Base-by-base conservation (phyloP, 495 filamentous ascomycete genomes). In the Xylaria nigripes region DNA sequence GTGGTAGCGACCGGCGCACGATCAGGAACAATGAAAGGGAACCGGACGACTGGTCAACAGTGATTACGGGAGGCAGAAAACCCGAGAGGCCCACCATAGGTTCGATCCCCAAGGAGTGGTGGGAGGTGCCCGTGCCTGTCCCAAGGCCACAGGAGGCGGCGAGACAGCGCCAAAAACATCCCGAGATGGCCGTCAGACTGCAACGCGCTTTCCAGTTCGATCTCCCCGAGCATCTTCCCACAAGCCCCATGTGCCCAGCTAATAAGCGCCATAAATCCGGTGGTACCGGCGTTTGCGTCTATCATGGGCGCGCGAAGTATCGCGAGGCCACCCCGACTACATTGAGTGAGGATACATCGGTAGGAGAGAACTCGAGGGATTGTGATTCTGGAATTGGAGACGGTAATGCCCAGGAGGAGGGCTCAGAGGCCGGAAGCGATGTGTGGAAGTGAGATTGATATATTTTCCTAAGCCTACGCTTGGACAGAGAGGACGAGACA, bases 141-240 rank as follows among this genome's bases (percentile, higher is more conserved):
- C 52, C 52, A 21, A 24, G 21, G 22, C 9, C 43, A 16, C 12
- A 45, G 6, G 21, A n/a, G 19, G 51, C 3, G 10, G 36, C 36
- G 2, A 12, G 18, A 18, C 36, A 40, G 36, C 36, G 36, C n/a
- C 36, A 40, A 54, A 61, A 36, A 46, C 48, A 19, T 36, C 7
- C 21, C 22, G 43, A 3, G 2, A 45, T 45, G 43, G 43, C 43
- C 12, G 23, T 21, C 10, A 15, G 25, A 2, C 6, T 48, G 4
- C 24, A 44, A 22, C 36, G 54, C 23, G 10, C 27, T 10, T 81
- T 83, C 57, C 72, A 78, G 47, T 73, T 80, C 51, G 70, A 81
- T 47, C 61, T 83, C 18, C 81, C 82, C n/a, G 82, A 85, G 41
- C 84, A 87, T 67, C 63, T 85, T 16, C 81, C 80, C 10, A 75